Conservation (phyloP, 257 asterid genomes). For the Knoxia roxburghii region DNA sequence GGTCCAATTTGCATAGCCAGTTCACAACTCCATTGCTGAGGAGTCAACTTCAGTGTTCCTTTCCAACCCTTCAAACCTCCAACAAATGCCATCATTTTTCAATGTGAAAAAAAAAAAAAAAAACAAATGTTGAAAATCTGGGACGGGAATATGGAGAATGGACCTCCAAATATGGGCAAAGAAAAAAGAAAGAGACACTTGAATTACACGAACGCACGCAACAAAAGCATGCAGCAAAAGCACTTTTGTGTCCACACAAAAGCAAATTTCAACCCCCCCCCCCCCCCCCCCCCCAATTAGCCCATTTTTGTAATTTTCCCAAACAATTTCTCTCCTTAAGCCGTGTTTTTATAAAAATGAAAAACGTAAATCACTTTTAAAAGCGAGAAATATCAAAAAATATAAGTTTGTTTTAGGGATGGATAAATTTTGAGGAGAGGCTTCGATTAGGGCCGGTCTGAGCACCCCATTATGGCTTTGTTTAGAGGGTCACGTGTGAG, state of each 20-base stretch:
- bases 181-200: slow-evolving; percentile 15
- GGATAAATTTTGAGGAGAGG: too few relatives aligned
- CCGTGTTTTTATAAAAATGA: too few relatives aligned
- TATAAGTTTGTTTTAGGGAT: too few relatives aligned
- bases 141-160: too few relatives aligned
- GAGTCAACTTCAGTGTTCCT: slow-evolving; percentile 71
- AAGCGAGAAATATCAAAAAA: too few relatives aligned
- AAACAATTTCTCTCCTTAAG: too few relatives aligned
- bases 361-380: too few relatives aligned
- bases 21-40: slow-evolving; percentile 50
- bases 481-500: slow-evolving; percentile 20
- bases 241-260: slow-evolving; percentile 27
- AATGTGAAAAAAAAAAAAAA: slow-evolving; percentile 18
- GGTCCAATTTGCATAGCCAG: slow-evolving; percentile 51
- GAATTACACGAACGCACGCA: slow-evolving; percentile 64
- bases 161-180: slow-evolving; percentile 10
- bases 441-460: too few relatives aligned
- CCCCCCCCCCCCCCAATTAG: slow-evolving; percentile 12
- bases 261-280: slow-evolving; percentile 13
- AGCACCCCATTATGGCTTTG: slow-evolving; percentile 16
- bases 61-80: slow-evolving; percentile 44
- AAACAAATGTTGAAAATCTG: slow-evolving; percentile 2
- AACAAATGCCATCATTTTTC: slow-evolving; percentile 37
- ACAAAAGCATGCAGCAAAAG: slow-evolving; percentile 43
- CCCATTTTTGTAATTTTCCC: slow-evolving; percentile 1